Conservation (phyloP, 1,284 basidiomycete species). For the Malassezia dermatis region DNA sequence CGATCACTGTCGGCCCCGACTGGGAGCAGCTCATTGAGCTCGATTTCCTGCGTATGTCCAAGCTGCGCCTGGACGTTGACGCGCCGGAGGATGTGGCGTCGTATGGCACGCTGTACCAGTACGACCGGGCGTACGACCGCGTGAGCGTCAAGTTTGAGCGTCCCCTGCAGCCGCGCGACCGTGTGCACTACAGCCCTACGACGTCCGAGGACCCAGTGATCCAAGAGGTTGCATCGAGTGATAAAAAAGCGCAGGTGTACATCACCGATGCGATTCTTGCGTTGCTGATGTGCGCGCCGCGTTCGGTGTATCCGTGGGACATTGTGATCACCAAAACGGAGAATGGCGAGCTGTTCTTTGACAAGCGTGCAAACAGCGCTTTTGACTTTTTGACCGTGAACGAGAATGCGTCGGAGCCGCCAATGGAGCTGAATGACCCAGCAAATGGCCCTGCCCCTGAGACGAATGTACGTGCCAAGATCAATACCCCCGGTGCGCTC, state of each 20-base stretch:
- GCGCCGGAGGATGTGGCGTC: slow-evolving; percentile 52
- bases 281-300: slow-evolving; percentile 87
- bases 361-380: slow-evolving; percentile 85
- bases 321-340: slow-evolving; percentile 80
- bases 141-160: slow-evolving; percentile 77
- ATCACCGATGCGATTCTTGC: slow-evolving; percentile 92
- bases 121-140: slow-evolving; percentile 91
- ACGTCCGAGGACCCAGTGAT: slow-evolving; percentile 81
- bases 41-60: slow-evolving; percentile 83
- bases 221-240: slow-evolving; percentile 29
- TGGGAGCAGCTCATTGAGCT: slow-evolving; percentile 96
- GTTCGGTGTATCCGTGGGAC: slow-evolving; percentile 98
- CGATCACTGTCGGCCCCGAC: slow-evolving; percentile 78
- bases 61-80: slow-evolving; percentile 74
- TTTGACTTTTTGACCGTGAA: slow-evolving; percentile 97
- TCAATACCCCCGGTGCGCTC: slow-evolving; percentile 87
- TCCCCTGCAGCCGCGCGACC: slow-evolving; percentile 80
- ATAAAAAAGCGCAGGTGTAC: slow-evolving; percentile 68
- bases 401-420: slow-evolving; percentile 93
- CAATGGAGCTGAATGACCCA: slow-evolving; percentile 68
- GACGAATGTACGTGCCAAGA: slow-evolving; percentile 51
- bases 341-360: slow-evolving; percentile 85
- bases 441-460: slow-evolving; percentile 50
- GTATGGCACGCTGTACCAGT: slow-evolving; percentile 81
- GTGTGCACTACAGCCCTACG: slow-evolving; percentile 92